Base-by-base conservation (phyloP, 345 rosid species). In the Geranium rotundifolium region DNA sequence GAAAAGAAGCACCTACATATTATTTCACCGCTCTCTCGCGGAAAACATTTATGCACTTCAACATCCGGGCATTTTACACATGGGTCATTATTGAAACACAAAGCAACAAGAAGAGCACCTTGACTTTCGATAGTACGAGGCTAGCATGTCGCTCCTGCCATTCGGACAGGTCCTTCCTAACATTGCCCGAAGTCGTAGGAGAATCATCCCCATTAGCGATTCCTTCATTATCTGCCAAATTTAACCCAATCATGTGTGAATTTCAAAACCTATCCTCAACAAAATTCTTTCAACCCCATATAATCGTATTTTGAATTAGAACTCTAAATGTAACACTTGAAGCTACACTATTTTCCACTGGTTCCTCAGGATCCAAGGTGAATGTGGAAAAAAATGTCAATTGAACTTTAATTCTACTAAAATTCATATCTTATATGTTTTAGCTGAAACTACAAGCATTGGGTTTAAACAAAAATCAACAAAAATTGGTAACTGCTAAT, bases 91-190 rank as follows among this genome's bases (percentile, higher is more conserved):
- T 41, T 41, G 7, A 41, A 41, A 13, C 10, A 41, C 50, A 12
- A 41, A 1, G 14, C 57, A 54, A 17, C 57, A 16, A 18, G 14
- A 10, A 19, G 4, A 58, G 39, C 63, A 87, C 95, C 95, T 89
- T 81, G 16, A 81, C 82, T 77, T 72, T 85, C 9, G 86, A 81
- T 30, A 91, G 84, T 7, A 79, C 79, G 16, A 85, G 80, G 66
- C 71, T 57, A 13, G 95, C 95, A 69, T 91, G 98, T 23, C 70
- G 78, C 76, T 85, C 85, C 71, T 87, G 89, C 98, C 98, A 91
- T 19, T 84, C 79, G 9, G 98, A 87, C 41, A 89, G 85, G 63
- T 89, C 95, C 71, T 72, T 75, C 54, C 82, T 70, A 41, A 77
- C 74, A 75, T 72, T 82, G 6, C 58, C 81, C 6, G 80, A 73